Evolutionary conservation across 495 filamentous ascomycete genomes (phyloP), one percentile per base, ranked within the genome.

Genomic region (Cudoniella acicularis): DNA sequence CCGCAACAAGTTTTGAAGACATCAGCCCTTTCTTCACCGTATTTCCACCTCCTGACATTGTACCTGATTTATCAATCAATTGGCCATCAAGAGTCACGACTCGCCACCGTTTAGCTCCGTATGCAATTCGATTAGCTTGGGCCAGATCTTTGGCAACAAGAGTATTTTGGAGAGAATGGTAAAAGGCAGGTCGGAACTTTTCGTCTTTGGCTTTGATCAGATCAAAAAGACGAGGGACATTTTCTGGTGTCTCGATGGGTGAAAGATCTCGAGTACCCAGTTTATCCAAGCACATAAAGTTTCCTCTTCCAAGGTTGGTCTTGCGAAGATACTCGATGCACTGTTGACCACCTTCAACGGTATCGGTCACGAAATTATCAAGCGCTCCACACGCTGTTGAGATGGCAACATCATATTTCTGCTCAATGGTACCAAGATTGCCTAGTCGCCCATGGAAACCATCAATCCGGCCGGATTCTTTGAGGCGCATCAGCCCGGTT

Each of bases 291-390:
- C 93, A 89, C 66, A 98, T 98, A 69, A 98, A 96, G 73, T 96
- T 96, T 25, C 92, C 94, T 68, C 95, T 83, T n/a, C 94, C 94
- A 22, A 98, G 86, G 66, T 96, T 96, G 62, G 95, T 98, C 77
- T 98, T 98, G 22, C 94, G 85, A 17, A 98, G 80, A 68, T 98
- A 93, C 64, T 98, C 93, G 65, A 98, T 96, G 70, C 95, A 98
- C 66, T 97, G 92, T 70, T 97, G 93, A 51, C 92, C 95, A 48
- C 89, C 88, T 66, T 97, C 92, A 6, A 97, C 91, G 0, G 90
- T 90, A 61, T 98, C 94, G 6, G 96, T 94, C 10, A 98, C 92
- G 66, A 98, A 88, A 63, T 97, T 96, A 65, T 98, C 90, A 17
- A 98, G 83, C 13, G 86, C 79, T 57, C 89, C 87, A 63, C 95